Evolutionary conservation across 2,329 filamentous ascomycete genomes (phyloP), one percentile per base, ranked within the genome.

Genomic region (Diaporthe sp.): DNA sequence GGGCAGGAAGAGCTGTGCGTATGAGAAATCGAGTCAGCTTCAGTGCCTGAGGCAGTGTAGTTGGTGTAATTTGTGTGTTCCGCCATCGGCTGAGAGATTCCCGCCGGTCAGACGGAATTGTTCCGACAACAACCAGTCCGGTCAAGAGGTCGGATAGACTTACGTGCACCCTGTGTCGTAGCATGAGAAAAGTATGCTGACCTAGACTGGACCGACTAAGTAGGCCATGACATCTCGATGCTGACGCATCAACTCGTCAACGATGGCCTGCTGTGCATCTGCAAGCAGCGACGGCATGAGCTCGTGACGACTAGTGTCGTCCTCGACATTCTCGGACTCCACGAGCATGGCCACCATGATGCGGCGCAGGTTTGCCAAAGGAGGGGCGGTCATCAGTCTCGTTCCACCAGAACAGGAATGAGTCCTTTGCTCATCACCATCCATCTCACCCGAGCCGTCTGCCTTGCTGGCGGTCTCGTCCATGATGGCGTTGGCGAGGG

Each of bases 11-110:
- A 17, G 12, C 39, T 31, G 1, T 2, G 15, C 9, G 8, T 31
- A 2, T 4, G 3, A 34, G 39, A n/a, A 12, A 28, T 12, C 37
- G 12, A 28, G 58, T 12, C 7, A 63, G 58, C n/a, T 6, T 28
- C 13, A 42, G 12, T 12, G 4, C 8, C 1, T 13, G 9, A 0
- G 7, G 2, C 2, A 4, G 4, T 2, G 20, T 8, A 5, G 6
- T 37, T 8, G 2, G 5, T 34, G 25, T 7, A 17, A 28, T 3
- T 12, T 61, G 39, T 42, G 4, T 17, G 49, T 25, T 42, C n/a
- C 15, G 37, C 3, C 2, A 4, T 4, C 58, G 4, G 17, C 37
- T 20, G 6, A 1, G 37, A 61, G 37, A 8, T 61, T 3, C 13
- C 17, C 17, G 8, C 15, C 28, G 58, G n/a, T 22, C n/a, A n/a